phyloP scores from a whole-genome alignment of 495 filamentous ascomycete genomes.

The Melanomma pulvis-pyrius region DNA sequence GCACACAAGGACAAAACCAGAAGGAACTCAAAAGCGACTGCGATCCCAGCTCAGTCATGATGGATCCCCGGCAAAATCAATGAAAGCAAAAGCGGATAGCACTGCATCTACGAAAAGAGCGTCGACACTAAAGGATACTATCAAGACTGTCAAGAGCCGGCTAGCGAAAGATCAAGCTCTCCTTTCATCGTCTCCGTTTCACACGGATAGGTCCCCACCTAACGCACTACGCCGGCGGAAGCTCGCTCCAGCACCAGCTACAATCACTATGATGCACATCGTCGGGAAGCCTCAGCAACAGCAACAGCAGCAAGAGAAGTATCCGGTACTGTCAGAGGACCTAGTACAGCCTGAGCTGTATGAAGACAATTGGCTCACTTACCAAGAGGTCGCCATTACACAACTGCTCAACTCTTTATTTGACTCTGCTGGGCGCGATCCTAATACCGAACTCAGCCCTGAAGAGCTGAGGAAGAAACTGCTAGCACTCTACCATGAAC shows the following conservation, averaged over 20 bases:
- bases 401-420: slow-evolving; percentile 64
- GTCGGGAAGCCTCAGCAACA: slow-evolving; percentile 25
- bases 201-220: slow-evolving; percentile 34
- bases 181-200: slow-evolving; percentile 34
- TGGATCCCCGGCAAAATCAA: slow-evolving; percentile 32
- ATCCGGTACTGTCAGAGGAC: slow-evolving; percentile 59
- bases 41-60: slow-evolving; percentile 30
- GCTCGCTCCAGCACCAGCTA: slow-evolving; percentile 23
- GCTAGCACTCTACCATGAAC: slow-evolving; percentile 59
- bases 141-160: slow-evolving; percentile 13
- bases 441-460: slow-evolving; percentile 14
- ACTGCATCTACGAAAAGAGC: slow-evolving; percentile 10
- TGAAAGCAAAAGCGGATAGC: slow-evolving; percentile 25
- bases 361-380: slow-evolving; percentile 66
- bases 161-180: slow-evolving; percentile 12
- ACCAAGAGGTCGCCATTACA: slow-evolving; percentile 65
- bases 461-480: slow-evolving; percentile 46
- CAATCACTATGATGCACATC: slow-evolving; percentile 29
- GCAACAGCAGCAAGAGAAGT: slow-evolving; percentile 44
- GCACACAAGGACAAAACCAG: slow-evolving; percentile 20
- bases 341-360: slow-evolving; percentile 61
- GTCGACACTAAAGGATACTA: slow-evolving; percentile 1
- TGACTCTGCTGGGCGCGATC: slow-evolving; percentile 39
- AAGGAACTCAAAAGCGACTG: slow-evolving; percentile 25
- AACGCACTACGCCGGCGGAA: slow-evolving; percentile 30